phyloP scores from a whole-genome alignment of 495 filamentous ascomycete genomes.

The Viridothelium virens region DNA sequence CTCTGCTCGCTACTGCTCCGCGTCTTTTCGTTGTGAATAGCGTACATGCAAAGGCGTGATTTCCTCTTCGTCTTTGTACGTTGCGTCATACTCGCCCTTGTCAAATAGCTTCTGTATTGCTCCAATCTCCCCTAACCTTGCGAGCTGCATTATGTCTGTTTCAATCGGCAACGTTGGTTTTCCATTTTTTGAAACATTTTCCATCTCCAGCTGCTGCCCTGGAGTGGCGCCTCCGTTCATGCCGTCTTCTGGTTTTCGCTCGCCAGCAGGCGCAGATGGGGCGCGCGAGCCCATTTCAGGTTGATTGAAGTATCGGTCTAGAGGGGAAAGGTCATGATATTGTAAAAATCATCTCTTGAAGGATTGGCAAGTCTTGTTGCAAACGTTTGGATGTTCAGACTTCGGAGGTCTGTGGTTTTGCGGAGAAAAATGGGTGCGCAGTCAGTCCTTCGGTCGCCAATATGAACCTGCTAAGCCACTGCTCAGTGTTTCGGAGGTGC shows the following conservation, averaged over 20 bases:
- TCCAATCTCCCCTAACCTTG: slow-evolving; percentile 74
- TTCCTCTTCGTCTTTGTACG: slow-evolving; percentile 77
- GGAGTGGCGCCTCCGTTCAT: neutral
- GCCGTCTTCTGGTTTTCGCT: slow-evolving; percentile 5
- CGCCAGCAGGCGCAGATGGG: slow-evolving; percentile 2
- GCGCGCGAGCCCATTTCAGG: neutral
- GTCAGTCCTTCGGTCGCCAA: neutral
- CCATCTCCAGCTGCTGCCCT: slow-evolving; percentile 3
- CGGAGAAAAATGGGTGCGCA: neutral
- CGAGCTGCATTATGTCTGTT: slow-evolving; percentile 92
- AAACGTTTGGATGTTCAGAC: neutral
- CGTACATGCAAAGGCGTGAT: slow-evolving; percentile 93
- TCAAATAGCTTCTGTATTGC: slow-evolving; percentile 86
- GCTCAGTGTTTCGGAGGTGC: neutral
- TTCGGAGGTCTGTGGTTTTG: neutral
- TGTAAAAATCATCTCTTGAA: neutral
- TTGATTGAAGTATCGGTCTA: neutral
- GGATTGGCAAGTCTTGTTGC: neutral
- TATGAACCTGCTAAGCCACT: neutral
- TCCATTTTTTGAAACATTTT: slow-evolving; percentile 21
- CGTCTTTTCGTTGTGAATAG: slow-evolving; percentile 14
- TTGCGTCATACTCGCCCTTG: slow-evolving; percentile 67
- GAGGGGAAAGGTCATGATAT: neutral
- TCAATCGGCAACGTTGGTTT: slow-evolving; percentile 51
- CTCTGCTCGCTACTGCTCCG: slow-evolving; percentile 13